Evolutionary conservation across 208 protist genomes (phyloP).

Genomic region (Vickermania ingenoplastis): DNA sequence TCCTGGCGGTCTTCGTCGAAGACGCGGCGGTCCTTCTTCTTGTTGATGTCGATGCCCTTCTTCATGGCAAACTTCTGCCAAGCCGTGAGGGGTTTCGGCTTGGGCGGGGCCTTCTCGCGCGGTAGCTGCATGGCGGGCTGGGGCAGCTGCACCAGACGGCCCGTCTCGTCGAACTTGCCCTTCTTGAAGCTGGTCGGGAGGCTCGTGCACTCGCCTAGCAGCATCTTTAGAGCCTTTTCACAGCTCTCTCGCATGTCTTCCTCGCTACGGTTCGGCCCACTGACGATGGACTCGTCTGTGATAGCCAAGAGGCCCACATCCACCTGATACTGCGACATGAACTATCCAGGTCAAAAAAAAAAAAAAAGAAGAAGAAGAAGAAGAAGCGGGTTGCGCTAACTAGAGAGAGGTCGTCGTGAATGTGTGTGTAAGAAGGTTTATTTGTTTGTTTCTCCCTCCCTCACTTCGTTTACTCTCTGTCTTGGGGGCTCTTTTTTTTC

Average conservation of each 20-base stretch:
- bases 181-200: slow-evolving; percentile 68
- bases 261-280: slow-evolving; percentile 70
- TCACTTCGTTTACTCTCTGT: too few species aligned
- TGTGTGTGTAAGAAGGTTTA: slow-evolving; percentile 4
- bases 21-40: slow-evolving; percentile 83
- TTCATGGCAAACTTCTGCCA: slow-evolving; percentile 91
- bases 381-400: not conserved
- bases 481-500: too few species aligned
- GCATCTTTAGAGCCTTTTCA: slow-evolving; percentile 47
- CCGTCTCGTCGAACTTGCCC: slow-evolving; percentile 66
- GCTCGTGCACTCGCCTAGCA: slow-evolving; percentile 57
- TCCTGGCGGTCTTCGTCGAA: slow-evolving; percentile 86
- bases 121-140: slow-evolving; percentile 79
- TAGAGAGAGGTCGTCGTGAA: not conserved
- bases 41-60: slow-evolving; percentile 88
- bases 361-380: slow-evolving; percentile 1
- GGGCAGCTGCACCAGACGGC: slow-evolving; percentile 64
- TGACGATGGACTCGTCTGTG: slow-evolving; percentile 70
- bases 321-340: slow-evolving; percentile 68
- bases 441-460: too few species aligned
- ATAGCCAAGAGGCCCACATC: slow-evolving; percentile 73
- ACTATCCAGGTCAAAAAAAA: not conserved
- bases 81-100: slow-evolving; percentile 80
- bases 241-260: slow-evolving; percentile 62
- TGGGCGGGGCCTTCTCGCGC: slow-evolving; percentile 87